Percentiles rank a stretch among this genome's conserved stretches.
Conservation (phyloP, 441 rosid species). For the Populus hybrid region DNA sequence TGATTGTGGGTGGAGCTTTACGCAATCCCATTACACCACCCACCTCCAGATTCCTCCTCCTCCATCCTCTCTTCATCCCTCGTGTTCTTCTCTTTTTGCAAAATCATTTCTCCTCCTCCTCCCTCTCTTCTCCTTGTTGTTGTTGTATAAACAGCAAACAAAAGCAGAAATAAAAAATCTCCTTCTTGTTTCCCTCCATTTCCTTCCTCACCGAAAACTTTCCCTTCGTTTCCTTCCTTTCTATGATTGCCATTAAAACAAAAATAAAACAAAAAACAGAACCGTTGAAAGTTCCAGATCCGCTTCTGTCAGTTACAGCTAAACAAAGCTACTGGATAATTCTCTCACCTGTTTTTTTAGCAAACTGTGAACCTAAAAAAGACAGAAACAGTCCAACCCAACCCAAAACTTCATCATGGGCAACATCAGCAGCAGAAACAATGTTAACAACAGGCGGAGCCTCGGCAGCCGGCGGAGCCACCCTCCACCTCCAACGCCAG, state of each 20-base stretch:
- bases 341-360: not conserved
- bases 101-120: not conserved
- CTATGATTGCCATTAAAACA: not conserved
- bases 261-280: not conserved
- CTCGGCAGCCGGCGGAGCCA: conserved; percentile 40
- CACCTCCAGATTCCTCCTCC: conserved; percentile 1
- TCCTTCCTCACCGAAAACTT: not conserved
- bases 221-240: not conserved
- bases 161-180: not conserved
- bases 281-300: not conserved
- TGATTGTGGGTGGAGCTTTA: conserved; percentile 42
- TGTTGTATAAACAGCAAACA: not conserved
- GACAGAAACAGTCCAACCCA: not conserved
- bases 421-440: conserved; percentile 52
- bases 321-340: not conserved
- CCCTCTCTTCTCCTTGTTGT: not conserved
- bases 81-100: not conserved
- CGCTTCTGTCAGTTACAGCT: not conserved
- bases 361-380: not conserved
- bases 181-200: not conserved
- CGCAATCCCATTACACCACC: conserved; percentile 36
- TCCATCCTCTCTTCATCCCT: not conserved
- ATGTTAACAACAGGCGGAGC: conserved; percentile 48
- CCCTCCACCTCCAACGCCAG: conserved; percentile 46
- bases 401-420: conserved; percentile 46